Percentiles rank a stretch among this genome's conserved stretches.
phyloP scores from a whole-genome alignment of 805 yeast species.

The Metschnikowia peoriensis region DNA sequence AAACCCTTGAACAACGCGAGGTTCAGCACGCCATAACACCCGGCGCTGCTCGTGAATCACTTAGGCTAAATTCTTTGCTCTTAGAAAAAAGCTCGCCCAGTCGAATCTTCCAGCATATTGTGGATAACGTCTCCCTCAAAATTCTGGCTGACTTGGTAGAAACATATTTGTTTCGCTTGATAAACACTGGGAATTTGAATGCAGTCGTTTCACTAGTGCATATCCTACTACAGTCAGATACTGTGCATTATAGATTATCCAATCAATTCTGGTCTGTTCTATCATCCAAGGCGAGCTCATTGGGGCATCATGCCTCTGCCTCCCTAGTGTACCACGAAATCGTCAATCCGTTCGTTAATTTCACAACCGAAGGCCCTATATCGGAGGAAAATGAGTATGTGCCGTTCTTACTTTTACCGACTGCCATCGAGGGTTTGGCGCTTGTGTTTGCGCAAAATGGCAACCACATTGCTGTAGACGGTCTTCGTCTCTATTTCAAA shows the following conservation, averaged over 20 bases:
- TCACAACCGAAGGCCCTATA: neutral
- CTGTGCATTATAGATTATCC: slow-evolving; percentile 20
- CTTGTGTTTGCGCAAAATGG: slow-evolving; percentile 27
- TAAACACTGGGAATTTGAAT: slow-evolving; percentile 20
- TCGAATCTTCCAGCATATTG: slow-evolving; percentile 10
- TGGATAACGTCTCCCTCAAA: neutral
- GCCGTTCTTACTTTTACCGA: slow-evolving; percentile 35
- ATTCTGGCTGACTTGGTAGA: slow-evolving; percentile 22
- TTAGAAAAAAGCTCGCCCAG: neutral
- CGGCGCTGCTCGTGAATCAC: neutral
- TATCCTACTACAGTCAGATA: slow-evolving; percentile 17
- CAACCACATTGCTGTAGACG: slow-evolving; percentile 27
- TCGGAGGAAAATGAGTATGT: slow-evolving; percentile 18
- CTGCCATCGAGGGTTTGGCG: slow-evolving; percentile 25
- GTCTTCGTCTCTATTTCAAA: slow-evolving; percentile 34
- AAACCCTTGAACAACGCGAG: neutral
- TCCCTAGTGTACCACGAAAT: slow-evolving; percentile 35
- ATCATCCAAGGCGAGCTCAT: slow-evolving; percentile 24
- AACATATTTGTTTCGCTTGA: slow-evolving; percentile 20
- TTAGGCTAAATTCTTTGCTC: slow-evolving; percentile 7
- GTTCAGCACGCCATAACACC: neutral
- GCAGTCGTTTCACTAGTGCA: slow-evolving; percentile 30
- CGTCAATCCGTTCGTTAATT: slow-evolving; percentile 25
- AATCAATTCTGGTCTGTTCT: slow-evolving; percentile 37
- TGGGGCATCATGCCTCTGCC: slow-evolving; percentile 30